Evolutionary conservation across 1,139 yeast species (phyloP).

Genomic region (Suhomyces bribrorum): DNA sequence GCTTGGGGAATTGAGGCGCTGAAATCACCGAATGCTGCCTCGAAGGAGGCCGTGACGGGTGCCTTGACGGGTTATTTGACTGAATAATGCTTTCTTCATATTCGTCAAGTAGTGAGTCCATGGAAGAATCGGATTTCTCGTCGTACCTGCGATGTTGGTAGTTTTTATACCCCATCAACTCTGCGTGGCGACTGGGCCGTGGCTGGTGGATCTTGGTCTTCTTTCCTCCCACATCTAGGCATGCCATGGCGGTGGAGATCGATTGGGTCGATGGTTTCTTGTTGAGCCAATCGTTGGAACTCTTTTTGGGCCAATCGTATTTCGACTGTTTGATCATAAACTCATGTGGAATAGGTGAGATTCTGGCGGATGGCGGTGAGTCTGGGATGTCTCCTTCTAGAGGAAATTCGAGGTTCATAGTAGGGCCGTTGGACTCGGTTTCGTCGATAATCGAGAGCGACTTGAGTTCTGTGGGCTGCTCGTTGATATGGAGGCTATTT

Average conservation of each 20-base stretch:
- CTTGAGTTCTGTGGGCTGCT: slow-evolving; percentile 20
- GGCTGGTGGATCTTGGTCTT: slow-evolving; percentile 19
- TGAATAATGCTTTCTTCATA: slow-evolving; percentile 46
- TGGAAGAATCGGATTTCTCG: slow-evolving; percentile 42
- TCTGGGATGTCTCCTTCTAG: slow-evolving; percentile 35
- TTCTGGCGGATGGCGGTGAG: slow-evolving; percentile 50
- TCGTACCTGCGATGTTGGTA: slow-evolving; percentile 8
- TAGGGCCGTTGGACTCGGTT: slow-evolving; percentile 11
- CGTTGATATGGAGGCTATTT: slow-evolving; percentile 12
- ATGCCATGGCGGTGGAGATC: slow-evolving; percentile 30
- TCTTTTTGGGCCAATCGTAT: slow-evolving; percentile 9
- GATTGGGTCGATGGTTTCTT: slow-evolving; percentile 26
- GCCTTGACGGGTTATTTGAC: slow-evolving; percentile 22
- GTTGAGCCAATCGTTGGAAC: slow-evolving; percentile 19
- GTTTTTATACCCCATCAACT: background rate
- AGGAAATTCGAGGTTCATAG: slow-evolving; percentile 6
- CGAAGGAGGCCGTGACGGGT: slow-evolving; percentile 31
- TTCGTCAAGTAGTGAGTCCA: slow-evolving; percentile 56
- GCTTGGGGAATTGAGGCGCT: slow-evolving; percentile 18
- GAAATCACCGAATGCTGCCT: slow-evolving; percentile 29
- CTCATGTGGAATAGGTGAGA: slow-evolving; percentile 44
- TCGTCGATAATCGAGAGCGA: slow-evolving; percentile 18
- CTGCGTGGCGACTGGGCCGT: slow-evolving; percentile 15
- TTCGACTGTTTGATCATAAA: background rate
- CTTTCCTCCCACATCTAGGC: slow-evolving; percentile 25